Conservation (phyloP, 2,329 filamentous ascomycete genomes). For the Rosellinia necatrix region DNA sequence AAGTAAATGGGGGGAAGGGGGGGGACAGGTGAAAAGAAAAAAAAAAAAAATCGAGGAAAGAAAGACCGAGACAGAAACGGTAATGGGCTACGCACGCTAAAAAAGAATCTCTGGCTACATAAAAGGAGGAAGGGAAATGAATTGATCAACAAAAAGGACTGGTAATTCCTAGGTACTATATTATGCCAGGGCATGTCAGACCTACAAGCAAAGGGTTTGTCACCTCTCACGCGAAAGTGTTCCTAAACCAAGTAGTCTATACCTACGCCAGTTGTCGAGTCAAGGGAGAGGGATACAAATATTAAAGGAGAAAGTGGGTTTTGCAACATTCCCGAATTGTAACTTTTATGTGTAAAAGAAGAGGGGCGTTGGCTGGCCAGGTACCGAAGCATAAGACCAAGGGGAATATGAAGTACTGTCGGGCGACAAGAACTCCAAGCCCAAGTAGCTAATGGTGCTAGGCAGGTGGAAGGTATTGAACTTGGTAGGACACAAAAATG, state of each 20-base stretch:
- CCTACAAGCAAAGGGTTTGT: no score
- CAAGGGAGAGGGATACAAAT: no score
- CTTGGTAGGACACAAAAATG: no score
- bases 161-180: no score
- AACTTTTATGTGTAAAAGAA: not conserved
- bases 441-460: not conserved
- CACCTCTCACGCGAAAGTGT: no score
- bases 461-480: not conserved
- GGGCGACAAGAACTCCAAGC: not conserved
- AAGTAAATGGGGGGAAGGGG: not conserved
- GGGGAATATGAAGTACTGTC: not conserved
- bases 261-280: no score
- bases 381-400: slow-evolving; percentile 1
- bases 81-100: not conserved
- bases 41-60: not conserved
- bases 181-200: no score
- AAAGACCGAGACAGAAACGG: not conserved
- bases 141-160: no score
- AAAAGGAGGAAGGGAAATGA: not conserved
- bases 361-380: not conserved
- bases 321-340: not conserved
- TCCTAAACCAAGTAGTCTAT: no score
- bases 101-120: not conserved
- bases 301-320: not conserved
- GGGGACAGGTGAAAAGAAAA: not conserved